Evolutionary conservation across 1,139 yeast species (phyloP).

Genomic region (Diutina siamensis): DNA sequence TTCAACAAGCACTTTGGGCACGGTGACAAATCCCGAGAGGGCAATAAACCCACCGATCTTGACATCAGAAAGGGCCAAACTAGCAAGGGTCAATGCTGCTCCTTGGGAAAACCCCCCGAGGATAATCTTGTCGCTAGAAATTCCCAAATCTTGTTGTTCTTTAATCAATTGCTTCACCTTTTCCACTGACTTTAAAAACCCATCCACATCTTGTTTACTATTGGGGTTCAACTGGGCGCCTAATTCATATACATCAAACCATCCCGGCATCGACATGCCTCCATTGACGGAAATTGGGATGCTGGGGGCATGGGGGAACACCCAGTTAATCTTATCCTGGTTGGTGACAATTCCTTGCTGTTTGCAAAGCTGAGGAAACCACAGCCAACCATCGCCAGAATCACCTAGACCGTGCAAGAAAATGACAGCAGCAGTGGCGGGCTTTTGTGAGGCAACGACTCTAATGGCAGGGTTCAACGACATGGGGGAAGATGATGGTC

Average conservation of each 20-base stretch:
- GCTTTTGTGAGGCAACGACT: constrained; percentile 31
- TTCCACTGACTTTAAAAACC: constrained; percentile 49
- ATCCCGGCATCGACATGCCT: constrained; percentile 64
- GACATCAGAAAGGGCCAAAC: constrained; percentile 29
- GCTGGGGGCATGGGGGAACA: constrained; percentile 82
- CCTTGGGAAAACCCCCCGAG: constrained; percentile 97
- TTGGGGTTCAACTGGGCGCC: constrained; percentile 22
- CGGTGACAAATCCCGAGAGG: constrained; percentile 69
- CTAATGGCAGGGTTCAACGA: constrained; percentile 21
- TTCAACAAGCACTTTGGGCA: constrained; percentile 27
- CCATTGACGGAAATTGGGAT: constrained; percentile 58
- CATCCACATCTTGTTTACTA: constrained; percentile 47
- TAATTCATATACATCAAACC: constrained; percentile 72
- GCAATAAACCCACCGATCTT: constrained; percentile 73
- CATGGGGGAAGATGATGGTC: background rate
- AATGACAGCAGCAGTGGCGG: constrained; percentile 50
- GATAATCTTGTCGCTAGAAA: constrained; percentile 60
- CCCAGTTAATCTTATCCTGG: constrained; percentile 54
- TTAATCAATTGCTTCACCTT: constrained; percentile 41
- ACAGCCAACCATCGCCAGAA: constrained; percentile 80
- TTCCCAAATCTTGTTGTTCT: constrained; percentile 44
- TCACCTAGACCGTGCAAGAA: constrained; percentile 91
- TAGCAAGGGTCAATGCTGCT: constrained; percentile 66
- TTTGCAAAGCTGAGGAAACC: constrained; percentile 44
- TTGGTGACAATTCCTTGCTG: constrained; percentile 32